Evolutionary conservation across 495 filamentous ascomycete species (phyloP), one percentile per base, ranked within the genome.

Genomic region (Niebla homalea): DNA sequence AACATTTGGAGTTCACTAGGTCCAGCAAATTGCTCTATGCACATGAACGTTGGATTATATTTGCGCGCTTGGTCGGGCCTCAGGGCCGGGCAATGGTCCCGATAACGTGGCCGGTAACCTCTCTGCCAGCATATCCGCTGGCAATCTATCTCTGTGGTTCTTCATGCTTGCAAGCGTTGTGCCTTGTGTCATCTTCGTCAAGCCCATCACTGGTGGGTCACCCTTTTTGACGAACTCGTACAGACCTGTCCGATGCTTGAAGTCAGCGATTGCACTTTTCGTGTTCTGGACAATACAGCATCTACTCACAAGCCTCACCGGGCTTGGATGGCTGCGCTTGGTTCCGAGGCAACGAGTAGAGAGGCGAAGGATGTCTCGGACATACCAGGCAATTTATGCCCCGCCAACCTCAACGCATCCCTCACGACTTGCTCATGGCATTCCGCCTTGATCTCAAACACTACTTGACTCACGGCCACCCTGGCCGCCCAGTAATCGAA

Each of bases 401-500:
- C 89, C 20, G 89, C 92, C 67, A 99, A 70, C 57, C 92, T 76
- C 71, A 97, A 92, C 42, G 92, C 92, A 72, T 99, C 93, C 54
- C 84, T 77, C 8, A 85, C 87, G 60, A 99, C 75, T 71, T 95
- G 83, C 71, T 99, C 92, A 74, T 99, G 92, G 49, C 96, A 52
- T 55, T 88, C 76, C 25, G 89, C 93, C 63, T 84, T 88, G 52
- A 99, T 68, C 68, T 99, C 92, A 54, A 99, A 87, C 15, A 97
- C 71, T 36, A 99, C 74, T 64, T 86, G 83, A 65, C 83, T 90
- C 49, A 96, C 84, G 12, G 85, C 79, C 52, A 95, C 78, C 59
- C 89, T 80, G 15, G 83, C 74, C 23, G 90, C 86, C 92, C 92
- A 99, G 68, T 92, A 85, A 67, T 97, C 92, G 66, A 97, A 96